A percentile compares a stretch with the other conserved stretches of the same genome.
These are phyloP conservation scores for Botrytis pseudocinerea DNA, from an alignment of 2,329 filamentous ascomycete species.

Conservation along the genomic window DNA sequence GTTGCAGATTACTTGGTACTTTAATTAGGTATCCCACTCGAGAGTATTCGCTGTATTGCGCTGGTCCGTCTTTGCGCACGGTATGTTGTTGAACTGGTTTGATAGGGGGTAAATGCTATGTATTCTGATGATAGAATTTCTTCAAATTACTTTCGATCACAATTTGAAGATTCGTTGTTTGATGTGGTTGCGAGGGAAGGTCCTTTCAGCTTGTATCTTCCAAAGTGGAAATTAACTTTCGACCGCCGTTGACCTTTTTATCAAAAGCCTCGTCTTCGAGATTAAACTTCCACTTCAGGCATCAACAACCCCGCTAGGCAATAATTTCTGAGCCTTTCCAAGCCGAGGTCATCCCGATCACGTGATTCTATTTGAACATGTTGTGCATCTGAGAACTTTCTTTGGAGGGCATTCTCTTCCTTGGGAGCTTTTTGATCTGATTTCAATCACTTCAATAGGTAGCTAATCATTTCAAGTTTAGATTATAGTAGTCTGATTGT, in stretches of 20 bases:
- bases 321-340: background rate
- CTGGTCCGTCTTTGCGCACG: conserved; percentile 17
- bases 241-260: conserved; percentile 16
- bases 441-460: background rate
- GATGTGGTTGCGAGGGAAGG: background rate
- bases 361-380: background rate
- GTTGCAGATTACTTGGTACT: conserved; percentile 1
- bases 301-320: conserved; percentile 21
- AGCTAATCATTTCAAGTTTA: background rate
- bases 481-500: background rate
- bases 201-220: conserved; percentile 1
- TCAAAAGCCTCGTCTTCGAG: conserved; percentile 23
- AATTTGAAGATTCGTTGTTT: background rate
- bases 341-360: background rate
- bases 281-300: conserved; percentile 23
- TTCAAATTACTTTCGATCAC: background rate
- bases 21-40: conserved; percentile 3
- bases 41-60: conserved; percentile 21
- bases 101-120: conserved; percentile 12
- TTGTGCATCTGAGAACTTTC: background rate
- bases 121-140: background rate
- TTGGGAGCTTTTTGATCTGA: background rate
- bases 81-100: conserved; percentile 10
- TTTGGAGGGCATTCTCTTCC: background rate
- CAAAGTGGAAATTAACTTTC: background rate